Conservation (phyloP, 2,329 filamentous ascomycete genomes). For the Fusarium zealandicum region DNA sequence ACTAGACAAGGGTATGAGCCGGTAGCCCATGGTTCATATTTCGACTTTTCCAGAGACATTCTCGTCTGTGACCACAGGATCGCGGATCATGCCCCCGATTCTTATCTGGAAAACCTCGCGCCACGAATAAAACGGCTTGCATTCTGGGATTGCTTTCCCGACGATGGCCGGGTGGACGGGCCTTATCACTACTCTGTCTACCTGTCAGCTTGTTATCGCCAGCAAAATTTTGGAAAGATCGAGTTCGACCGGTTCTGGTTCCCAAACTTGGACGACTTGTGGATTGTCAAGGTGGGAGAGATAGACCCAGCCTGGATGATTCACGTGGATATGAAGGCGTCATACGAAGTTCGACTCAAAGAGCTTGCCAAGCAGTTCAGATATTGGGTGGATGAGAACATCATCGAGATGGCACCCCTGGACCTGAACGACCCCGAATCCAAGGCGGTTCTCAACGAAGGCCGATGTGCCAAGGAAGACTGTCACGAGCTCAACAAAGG, state of each 20-base stretch:
- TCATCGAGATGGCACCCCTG: slow-evolving; percentile 49
- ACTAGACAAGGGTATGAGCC: slow-evolving; percentile 47
- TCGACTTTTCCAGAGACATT: slow-evolving; percentile 49
- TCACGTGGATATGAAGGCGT: slow-evolving; percentile 42
- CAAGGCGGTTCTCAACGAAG: slow-evolving; percentile 45
- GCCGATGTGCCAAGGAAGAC: slow-evolving; percentile 46
- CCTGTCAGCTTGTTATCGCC: slow-evolving; percentile 44
- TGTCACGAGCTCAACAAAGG: slow-evolving; percentile 48
- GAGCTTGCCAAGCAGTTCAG: slow-evolving; percentile 48
- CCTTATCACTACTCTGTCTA: slow-evolving; percentile 47
- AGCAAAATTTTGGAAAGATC: slow-evolving; percentile 43
- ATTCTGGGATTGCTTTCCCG: slow-evolving; percentile 52
- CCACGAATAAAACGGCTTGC: slow-evolving; percentile 46
- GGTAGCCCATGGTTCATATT: slow-evolving; percentile 46
- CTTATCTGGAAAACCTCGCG: slow-evolving; percentile 46
- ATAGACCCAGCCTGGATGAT: slow-evolving; percentile 49
- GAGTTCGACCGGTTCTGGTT: slow-evolving; percentile 51
- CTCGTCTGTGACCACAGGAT: slow-evolving; percentile 50
- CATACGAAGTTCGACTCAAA: slow-evolving; percentile 42
- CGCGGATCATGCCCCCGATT: slow-evolving; percentile 43
- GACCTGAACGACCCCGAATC: slow-evolving; percentile 47
- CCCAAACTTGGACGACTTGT: slow-evolving; percentile 48
- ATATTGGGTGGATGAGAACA: slow-evolving; percentile 50
- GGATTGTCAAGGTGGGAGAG: slow-evolving; percentile 51
- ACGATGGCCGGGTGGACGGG: slow-evolving; percentile 47